Evolutionary conservation across 164 flowering plant species (phyloP), one percentile per base, ranked within the genome.

Genomic region (Chimonanthus praecox): DNA sequence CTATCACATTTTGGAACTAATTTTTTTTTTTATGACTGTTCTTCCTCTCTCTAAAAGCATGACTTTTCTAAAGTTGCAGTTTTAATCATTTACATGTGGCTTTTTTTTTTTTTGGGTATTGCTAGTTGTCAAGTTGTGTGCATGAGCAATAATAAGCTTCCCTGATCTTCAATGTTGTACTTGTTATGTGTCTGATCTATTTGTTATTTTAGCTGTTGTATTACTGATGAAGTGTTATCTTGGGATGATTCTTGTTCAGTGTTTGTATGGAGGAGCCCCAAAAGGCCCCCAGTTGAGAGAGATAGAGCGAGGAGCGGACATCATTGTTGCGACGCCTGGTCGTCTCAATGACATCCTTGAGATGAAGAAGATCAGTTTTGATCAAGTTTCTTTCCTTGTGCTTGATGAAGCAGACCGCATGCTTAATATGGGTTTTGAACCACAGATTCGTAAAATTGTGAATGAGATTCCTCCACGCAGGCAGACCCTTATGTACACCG

Each of bases 401-500:
- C 97, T 94, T 77, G 98, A 94, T 83, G 98, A 94, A 81, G 98
- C 97, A 43, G 97, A 94, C 83, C 87, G 97, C 49, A 94, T 94
- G 98, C 92, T 94, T 70, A 97, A 92, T 72, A 94, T 94, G 98
- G 98, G 98, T 49, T 94, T 94, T 85, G 98, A 94, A 81, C 97
- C 98, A 76, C 97, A 94, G 78, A 94, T 94, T 15, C 93, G 94
- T 45, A 94, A 88, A 77, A 94, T 94, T 79, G 97, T 94, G 74
- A 90, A 91, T 76, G 97, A 90, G 83, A 88, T 94, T 33, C 98
- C 98, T 47, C 88, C 91, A 47, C 90, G 83, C 64, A 79, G 97
- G 76, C 98, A 94, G 77, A 94, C 98, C 44, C 91, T 94, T 21
- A 94, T 94, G 98, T 94, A 87, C 79, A 94, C 98, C 5, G 98